Percentiles rank a stretch among this genome's conserved stretches.
These are phyloP conservation scores for Quercus engelmannii DNA, from an alignment of 306 rosid species.

Conservation along the genomic window DNA sequence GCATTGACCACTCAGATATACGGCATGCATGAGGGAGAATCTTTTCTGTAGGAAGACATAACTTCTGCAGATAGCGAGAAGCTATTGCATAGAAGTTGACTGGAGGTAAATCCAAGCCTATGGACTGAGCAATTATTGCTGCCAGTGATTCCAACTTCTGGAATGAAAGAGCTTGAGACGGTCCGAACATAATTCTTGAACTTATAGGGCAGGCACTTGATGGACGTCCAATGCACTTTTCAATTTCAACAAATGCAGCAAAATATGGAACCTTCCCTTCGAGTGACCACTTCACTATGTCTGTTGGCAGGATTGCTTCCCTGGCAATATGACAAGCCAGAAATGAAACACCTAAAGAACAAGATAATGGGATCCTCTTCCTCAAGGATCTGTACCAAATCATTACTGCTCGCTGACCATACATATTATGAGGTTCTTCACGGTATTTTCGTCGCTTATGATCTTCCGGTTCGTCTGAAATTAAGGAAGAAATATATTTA, in stretches of 20 bases:
- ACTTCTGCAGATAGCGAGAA: slow-evolving; percentile 48
- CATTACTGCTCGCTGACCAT: slow-evolving; percentile 56
- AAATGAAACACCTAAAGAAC: slow-evolving; percentile 58
- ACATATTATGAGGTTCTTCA: slow-evolving; percentile 53
- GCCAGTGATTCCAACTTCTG: slow-evolving; percentile 69
- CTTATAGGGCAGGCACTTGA: slow-evolving; percentile 76
- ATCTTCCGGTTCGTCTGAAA: slow-evolving; percentile 51
- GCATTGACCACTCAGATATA: slow-evolving; percentile 80
- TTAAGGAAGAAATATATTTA: slow-evolving; percentile 29
- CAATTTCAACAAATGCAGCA: slow-evolving; percentile 73
- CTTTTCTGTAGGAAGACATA: slow-evolving; percentile 59
- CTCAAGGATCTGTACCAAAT: slow-evolving; percentile 65
- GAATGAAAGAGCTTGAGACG: slow-evolving; percentile 50
- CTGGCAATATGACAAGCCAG: slow-evolving; percentile 83
- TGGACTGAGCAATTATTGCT: slow-evolving; percentile 63
- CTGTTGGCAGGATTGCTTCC: slow-evolving; percentile 74
- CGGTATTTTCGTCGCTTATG: slow-evolving; percentile 28
- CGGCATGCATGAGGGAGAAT: slow-evolving; percentile 62
- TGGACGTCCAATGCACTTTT: slow-evolving; percentile 52
- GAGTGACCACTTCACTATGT: slow-evolving; percentile 66
- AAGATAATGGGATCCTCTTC: slow-evolving; percentile 60
- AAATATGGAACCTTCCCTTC: slow-evolving; percentile 92
- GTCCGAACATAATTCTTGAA: slow-evolving; percentile 67
- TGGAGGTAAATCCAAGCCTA: slow-evolving; percentile 78
- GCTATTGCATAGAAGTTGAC: slow-evolving; percentile 80